Evolutionary conservation across 2,329 filamentous ascomycete genomes (phyloP).

Genomic region (Neocatenulostroma microsporum): DNA sequence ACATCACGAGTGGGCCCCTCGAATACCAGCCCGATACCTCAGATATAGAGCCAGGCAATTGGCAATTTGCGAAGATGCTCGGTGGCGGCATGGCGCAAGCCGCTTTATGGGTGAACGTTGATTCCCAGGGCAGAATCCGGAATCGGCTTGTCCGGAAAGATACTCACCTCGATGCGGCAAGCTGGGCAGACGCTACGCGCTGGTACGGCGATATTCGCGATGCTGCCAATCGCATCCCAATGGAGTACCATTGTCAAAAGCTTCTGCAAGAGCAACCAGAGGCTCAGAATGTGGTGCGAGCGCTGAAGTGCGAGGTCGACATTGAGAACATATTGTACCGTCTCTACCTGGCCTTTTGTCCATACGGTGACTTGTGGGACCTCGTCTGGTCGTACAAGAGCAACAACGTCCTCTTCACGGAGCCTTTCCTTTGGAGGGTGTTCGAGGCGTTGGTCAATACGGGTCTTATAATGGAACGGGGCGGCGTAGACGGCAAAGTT

Average conservation of each 20-base stretch:
- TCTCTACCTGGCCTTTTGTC: background rate
- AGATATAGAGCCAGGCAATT: no score
- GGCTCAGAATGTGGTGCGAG: background rate
- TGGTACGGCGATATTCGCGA: background rate
- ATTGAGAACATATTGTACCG: background rate
- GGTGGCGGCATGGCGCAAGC: background rate
- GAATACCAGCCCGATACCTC: no score
- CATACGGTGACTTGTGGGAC: background rate
- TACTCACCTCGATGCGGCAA: background rate
- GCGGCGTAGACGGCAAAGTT: background rate
- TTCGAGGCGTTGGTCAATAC: background rate
- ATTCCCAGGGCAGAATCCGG: background rate
- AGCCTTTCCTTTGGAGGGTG: constrained; percentile 4
- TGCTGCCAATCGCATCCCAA: background rate
- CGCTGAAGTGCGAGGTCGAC: background rate
- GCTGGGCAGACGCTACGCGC: background rate
- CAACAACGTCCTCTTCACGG: background rate
- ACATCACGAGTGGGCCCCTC: no score
- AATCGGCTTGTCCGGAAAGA: constrained; percentile 1
- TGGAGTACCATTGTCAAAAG: constrained; percentile 1
- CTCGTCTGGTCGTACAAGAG: no score
- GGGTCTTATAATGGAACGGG: background rate
- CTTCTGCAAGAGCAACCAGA: background rate
- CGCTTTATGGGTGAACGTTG: background rate
- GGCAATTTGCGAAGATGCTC: no score